Evolutionary conservation across 345 rosid genomes (phyloP), one percentile per base, ranked within the genome.

Genomic region (Atalantia buxifolia): DNA sequence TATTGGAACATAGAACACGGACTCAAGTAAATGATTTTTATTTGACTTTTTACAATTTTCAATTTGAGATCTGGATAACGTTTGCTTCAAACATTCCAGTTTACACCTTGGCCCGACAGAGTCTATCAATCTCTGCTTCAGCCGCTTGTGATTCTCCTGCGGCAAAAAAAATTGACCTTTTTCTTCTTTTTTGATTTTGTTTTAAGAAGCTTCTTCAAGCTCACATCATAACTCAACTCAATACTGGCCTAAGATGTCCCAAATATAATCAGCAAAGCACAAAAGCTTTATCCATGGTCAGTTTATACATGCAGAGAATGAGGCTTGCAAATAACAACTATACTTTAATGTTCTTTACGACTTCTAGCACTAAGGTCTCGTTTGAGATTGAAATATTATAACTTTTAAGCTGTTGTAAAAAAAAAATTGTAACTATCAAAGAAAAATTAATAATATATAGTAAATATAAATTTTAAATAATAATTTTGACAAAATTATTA

Each of bases 1-100:
- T 70, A 83, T 70, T 12, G 98, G 99, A 72, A 96, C 88, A 87
- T 87, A 94, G 63, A 90, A 71, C 71, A 92, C 85, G 40, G 86
- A 76, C 28, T 92, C 87, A 66, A 70, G 84, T 21, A 16, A 33
- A 38, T 74, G 63, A 59, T 63, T 66, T 79, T 71, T 79, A 25
- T 76, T 82, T 4, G 83, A 81, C 35, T 33, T 2, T 76, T 86
- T 90, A 38, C 76, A 63, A 82, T 85, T 90, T 72, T 73, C 77
- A 53, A 65, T 81, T 69, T 76, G 84, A 77, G 80, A 76, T 72
- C 78, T 83, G 18, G 81, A 76, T 75, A 89, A 56, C 75, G 63
- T 85, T 88, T 87, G 87, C 81, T 77, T 86, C 88, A 94, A 74
- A 22, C 71, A 79, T 73, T 87, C 83, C 62, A 94, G 53, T 82